Evolutionary conservation across 176 grass and related monocot genomes (phyloP).

Genomic region (Rhynchospora breviuscula): DNA sequence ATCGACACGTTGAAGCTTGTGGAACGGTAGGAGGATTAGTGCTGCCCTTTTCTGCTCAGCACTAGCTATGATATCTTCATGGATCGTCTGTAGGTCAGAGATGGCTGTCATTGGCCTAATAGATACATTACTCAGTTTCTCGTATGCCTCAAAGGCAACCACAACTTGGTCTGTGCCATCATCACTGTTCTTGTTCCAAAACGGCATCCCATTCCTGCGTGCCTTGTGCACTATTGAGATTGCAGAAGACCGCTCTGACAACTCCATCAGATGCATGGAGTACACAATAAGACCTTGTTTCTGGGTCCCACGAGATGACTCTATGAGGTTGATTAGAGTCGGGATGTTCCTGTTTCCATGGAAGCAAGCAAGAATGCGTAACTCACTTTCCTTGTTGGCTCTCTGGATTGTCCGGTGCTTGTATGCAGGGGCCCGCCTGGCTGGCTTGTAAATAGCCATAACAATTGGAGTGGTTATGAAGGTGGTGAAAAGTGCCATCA

Average conservation of each 20-base stretch:
- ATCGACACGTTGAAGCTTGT: conserved; percentile 22
- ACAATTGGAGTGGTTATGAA: conserved; percentile 40
- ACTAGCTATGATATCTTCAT: conserved; percentile 37
- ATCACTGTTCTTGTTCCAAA: conserved; percentile 30
- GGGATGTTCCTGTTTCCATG: conserved; percentile 37
- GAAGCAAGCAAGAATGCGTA: conserved; percentile 31
- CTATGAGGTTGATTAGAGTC: conserved; percentile 32
- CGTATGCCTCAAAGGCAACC: conserved; percentile 32
- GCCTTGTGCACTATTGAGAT: conserved; percentile 40
- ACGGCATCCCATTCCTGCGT: conserved; percentile 33
- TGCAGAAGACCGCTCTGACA: conserved; percentile 33
- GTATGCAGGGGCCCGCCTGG: conserved; percentile 7
- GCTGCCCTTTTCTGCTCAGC: conserved; percentile 32
- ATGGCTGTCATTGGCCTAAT: conserved; percentile 35
- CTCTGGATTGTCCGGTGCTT: conserved; percentile 30
- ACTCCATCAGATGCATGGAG: conserved; percentile 35
- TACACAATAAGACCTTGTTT: conserved; percentile 29
- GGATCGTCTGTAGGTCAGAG: conserved; percentile 34
- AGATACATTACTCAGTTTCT: conserved; percentile 28
- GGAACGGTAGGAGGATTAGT: conserved; percentile 32
- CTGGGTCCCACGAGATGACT: conserved; percentile 29
- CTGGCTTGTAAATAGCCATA: conserved; percentile 34
- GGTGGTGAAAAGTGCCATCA: conserved; percentile 45
- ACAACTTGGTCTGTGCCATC: conserved; percentile 25
- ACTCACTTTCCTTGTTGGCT: conserved; percentile 15